Base-by-base conservation (phyloP, 441 rosid species). In the Kokia cookei region DNA sequence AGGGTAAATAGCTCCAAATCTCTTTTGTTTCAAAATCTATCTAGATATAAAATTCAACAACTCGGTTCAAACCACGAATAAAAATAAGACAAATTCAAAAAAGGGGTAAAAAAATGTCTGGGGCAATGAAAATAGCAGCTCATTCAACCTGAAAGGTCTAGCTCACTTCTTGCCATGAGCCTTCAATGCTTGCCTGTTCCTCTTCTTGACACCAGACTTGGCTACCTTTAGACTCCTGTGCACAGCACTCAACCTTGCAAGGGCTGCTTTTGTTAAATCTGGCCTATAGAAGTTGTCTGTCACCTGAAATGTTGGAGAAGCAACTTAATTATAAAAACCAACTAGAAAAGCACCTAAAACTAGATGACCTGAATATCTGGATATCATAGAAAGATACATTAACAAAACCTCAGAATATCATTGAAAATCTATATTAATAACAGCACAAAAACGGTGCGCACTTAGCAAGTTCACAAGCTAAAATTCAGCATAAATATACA, bases 191-290 rank as follows among this genome's bases (percentile, higher is more conserved):
- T 93, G 99, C 60, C 99, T 90, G 82, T 85, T 93, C 82, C 86
- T 89, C 85, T 90, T 92, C 96, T 90, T 91, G 72, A 84, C 93
- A 71, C 97, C 98, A 47, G 97, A 92, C 74, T 91, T 96, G 35
- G 96, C 81, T 17, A 91, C 93, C 80, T 86, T 90, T 43, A 96
- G 84, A 65, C 97, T 86, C 69, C 86, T 85, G 84, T 91, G 86
- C 67, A 92, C 92, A 1, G 77, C 97, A 42, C 92, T 90, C 79
- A 96, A 84, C 86, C 97, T 88, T 64, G 98, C 97, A 67, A 93
- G 98, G 43, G 99, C 97, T 32, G 97, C 96, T 26, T 84, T 90
- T 82, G 83, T 96, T 72, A 96, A 79, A 79, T 96, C 99, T n/a
- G 97, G 97, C 80, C 96, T 87, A 88, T 92, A 93, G 84, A 85